phyloP scores from a whole-genome alignment of 1,284 basidiomycete species.

The Anthracocystis setariae region DNA sequence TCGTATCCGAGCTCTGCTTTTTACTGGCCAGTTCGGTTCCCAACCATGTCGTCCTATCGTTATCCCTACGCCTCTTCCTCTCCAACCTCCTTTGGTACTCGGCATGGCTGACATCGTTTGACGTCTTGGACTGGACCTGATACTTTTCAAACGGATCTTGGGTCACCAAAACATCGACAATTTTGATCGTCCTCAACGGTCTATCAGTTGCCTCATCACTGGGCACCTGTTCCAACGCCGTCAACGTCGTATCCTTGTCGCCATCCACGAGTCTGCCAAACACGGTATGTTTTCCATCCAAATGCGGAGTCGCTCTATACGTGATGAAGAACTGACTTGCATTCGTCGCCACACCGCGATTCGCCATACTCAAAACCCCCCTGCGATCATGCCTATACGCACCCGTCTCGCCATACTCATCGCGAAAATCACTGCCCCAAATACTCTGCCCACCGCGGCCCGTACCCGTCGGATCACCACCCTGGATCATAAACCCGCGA shows the following conservation, averaged over 20 bases:
- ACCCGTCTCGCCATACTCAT: constrained; percentile 77
- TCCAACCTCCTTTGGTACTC: constrained; percentile 46
- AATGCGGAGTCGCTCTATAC: constrained; percentile 74
- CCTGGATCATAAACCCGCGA: constrained; percentile 98
- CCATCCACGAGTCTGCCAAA: constrained; percentile 93
- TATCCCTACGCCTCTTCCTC: constrained; percentile 58
- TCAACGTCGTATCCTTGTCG: constrained; percentile 78
- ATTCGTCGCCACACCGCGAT: constrained; percentile 62
- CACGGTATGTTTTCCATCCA: constrained; percentile 83
- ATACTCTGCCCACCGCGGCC: constrained; percentile 91
- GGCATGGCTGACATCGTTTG: constrained; percentile 47
- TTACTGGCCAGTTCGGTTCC: constrained; percentile 28
- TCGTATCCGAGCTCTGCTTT: neutral
- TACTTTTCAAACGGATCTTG: constrained; percentile 63
- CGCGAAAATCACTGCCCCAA: constrained; percentile 94
- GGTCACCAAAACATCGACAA: constrained; percentile 51
- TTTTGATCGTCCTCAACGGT: constrained; percentile 82
- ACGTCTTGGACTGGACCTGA: constrained; percentile 21
- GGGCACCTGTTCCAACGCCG: constrained; percentile 82
- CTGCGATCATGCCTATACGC: constrained; percentile 55
- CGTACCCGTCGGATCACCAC: constrained; percentile 95
- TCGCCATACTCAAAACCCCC: constrained; percentile 65
- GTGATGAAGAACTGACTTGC: constrained; percentile 62
- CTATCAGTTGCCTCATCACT: constrained; percentile 84
- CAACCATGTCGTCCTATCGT: constrained; percentile 64